Conservation (phyloP, 352 stramenopile species). For the Saprolegnia parasitica region DNA sequence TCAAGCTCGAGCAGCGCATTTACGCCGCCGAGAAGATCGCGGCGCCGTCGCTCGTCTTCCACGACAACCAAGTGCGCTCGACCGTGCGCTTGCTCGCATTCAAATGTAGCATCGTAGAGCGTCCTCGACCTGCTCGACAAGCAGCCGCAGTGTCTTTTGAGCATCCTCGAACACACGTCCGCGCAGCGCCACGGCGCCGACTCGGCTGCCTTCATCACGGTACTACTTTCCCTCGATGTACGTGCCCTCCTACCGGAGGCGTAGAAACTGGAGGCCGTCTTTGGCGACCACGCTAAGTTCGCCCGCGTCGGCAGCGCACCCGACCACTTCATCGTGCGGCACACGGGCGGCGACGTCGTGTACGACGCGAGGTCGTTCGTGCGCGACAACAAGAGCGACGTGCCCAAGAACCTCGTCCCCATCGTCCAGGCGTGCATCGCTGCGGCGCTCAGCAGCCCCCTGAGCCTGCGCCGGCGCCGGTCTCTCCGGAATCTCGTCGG, state of each 20-base stretch:
- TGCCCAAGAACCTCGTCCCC: not conserved
- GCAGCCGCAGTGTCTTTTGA: conserved; percentile 5
- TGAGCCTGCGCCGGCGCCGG: not conserved
- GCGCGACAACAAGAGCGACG: not conserved
- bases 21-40: conserved; percentile 12
- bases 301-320: not conserved
- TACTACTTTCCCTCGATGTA: not conserved
- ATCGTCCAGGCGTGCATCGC: conserved; percentile 1
- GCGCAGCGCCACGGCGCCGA: not conserved
- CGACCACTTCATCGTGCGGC: not conserved
- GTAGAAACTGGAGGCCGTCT: conserved; percentile 8
- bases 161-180: conserved; percentile 8
- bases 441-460: not conserved
- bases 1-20: conserved; percentile 24
- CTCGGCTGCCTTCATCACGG: not conserved
- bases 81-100: not conserved
- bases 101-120: not conserved
- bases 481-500: not conserved
- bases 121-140: conserved; percentile 14
- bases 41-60: not conserved
- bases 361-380: conserved; percentile 4
- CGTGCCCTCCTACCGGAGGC: no score
- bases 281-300: conserved; percentile 8
- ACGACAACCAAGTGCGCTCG: conserved; percentile 18
- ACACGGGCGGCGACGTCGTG: not conserved